A percentile compares a stretch with the other conserved stretches of the same genome.
phyloP scores from a whole-genome alignment of 179 eudicot genomes.

The Heliamphora pulchella region DNA sequence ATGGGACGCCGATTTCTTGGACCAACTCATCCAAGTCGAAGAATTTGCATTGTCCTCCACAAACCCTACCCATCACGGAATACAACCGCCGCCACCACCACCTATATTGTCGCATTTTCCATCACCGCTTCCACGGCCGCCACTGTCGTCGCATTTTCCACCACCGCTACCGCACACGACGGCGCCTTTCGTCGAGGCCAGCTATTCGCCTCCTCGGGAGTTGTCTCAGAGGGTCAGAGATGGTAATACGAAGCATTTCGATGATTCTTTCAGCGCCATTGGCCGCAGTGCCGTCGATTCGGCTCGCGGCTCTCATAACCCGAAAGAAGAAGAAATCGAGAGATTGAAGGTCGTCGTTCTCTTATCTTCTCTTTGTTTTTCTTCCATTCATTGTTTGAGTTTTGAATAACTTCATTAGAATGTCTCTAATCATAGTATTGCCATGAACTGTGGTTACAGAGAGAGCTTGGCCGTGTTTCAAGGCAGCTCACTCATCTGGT shows the following conservation, averaged over 20 bases:
- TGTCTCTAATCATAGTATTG: neutral
- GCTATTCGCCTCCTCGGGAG: slow-evolving; percentile 71
- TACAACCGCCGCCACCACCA: slow-evolving; percentile 19
- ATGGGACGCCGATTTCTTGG: slow-evolving; percentile 41
- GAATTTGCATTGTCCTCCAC: slow-evolving; percentile 31
- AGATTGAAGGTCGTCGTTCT: slow-evolving; percentile 42
- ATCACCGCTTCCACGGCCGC: slow-evolving; percentile 18
- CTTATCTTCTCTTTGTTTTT: neutral
- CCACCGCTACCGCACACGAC: slow-evolving; percentile 19
- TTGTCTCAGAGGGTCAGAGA: slow-evolving; percentile 53
- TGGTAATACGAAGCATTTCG: neutral
- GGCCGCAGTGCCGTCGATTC: neutral
- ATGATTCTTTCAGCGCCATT: neutral
- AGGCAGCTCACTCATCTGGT: slow-evolving; percentile 53
- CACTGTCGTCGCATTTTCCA: slow-evolving; percentile 15
- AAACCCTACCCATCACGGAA: slow-evolving; percentile 24
- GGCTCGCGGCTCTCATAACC: neutral
- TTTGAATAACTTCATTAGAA: slow-evolving; percentile 1
- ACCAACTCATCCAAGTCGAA: slow-evolving; percentile 33
- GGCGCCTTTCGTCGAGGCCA: slow-evolving; percentile 17
- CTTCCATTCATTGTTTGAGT: neutral
- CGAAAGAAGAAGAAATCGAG: slow-evolving; percentile 32
- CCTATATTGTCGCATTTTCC: neutral
- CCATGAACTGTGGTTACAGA: slow-evolving; percentile 38
- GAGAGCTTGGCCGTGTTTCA: slow-evolving; percentile 46